A percentile compares a stretch with the other conserved stretches of the same genome.
phyloP scores from a whole-genome alignment of 1,139 yeast species.

The Lodderomyces jiufengensis region DNA sequence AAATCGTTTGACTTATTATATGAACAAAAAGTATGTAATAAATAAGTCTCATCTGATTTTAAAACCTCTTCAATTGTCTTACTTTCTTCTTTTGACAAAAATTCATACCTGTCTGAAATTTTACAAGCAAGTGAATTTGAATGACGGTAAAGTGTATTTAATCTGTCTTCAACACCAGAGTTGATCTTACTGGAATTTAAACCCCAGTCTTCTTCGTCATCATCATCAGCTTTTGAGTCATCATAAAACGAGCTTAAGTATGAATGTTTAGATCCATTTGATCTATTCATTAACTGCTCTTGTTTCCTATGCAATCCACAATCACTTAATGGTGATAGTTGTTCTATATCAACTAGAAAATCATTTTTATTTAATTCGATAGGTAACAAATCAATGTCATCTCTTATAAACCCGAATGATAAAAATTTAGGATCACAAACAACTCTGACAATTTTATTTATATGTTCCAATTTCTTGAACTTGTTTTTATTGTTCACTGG shows the following conservation, averaged over 20 bases:
- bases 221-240: conserved; percentile 18
- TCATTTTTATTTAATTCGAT: conserved; percentile 42
- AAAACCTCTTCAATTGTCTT: conserved; percentile 13
- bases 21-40: conserved; percentile 9
- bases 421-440: conserved; percentile 63
- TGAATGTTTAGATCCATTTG: conserved; percentile 16
- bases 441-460: conserved; percentile 57
- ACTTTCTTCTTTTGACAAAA: too few relatives aligned
- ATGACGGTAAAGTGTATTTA: neutral
- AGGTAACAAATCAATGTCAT: conserved; percentile 57
- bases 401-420: conserved; percentile 67
- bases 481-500: conserved; percentile 35
- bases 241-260: conserved; percentile 23
- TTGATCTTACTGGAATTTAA: conserved; percentile 10
- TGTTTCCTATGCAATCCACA: conserved; percentile 30
- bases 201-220: conserved; percentile 20
- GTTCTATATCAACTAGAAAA: conserved; percentile 45
- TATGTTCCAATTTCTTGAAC: conserved; percentile 49
- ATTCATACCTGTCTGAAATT: conserved; percentile 19
- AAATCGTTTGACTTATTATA: conserved; percentile 7
- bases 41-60: conserved; percentile 16
- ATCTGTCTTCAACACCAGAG: neutral
- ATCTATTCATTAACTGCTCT: conserved; percentile 26
- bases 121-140: too few relatives aligned
- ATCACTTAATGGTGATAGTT: conserved; percentile 43